phyloP scores from a whole-genome alignment of 257 asterid species.

The Primulina tabacum region DNA sequence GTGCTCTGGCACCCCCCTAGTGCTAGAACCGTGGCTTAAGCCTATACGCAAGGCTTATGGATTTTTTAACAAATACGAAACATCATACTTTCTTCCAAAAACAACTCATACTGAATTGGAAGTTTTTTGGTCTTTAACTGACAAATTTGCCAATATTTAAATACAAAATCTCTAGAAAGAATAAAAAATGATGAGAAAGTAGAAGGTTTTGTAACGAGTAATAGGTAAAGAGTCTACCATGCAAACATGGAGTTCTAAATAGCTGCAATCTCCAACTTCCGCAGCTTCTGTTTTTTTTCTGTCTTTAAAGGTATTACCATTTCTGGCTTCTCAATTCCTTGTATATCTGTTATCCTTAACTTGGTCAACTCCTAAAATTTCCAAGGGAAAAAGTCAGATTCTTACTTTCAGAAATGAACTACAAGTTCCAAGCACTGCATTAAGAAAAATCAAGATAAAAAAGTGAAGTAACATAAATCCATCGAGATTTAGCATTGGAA shows the following conservation, averaged over 20 bases:
- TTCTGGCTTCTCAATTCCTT: constrained; percentile 73
- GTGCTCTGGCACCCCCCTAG: not conserved
- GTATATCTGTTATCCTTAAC: constrained; percentile 79
- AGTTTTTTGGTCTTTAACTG: not conserved
- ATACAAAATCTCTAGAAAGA: not conserved
- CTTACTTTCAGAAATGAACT: constrained; percentile 6
- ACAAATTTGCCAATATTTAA: not conserved
- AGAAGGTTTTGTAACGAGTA: constrained; percentile 2
- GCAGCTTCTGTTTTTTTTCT: constrained; percentile 41
- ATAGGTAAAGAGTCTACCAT: constrained; percentile 14
- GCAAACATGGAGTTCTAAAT: constrained; percentile 25
- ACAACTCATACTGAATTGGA: not conserved
- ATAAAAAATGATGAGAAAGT: constrained; percentile 1
- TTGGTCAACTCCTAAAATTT: constrained; percentile 72
- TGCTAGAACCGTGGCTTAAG: not conserved
- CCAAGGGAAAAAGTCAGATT: not conserved
- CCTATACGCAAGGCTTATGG: not conserved
- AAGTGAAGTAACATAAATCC: not conserved
- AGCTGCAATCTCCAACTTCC: constrained; percentile 47
- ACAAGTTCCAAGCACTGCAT: not conserved
- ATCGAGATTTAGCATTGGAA: not conserved
- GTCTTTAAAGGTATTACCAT: constrained; percentile 32
- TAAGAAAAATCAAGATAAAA: not conserved
- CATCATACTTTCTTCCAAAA: not conserved
- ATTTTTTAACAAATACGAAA: not conserved